Conservation (phyloP, 441 rosid species). For the Adansonia madagascariensis region DNA sequence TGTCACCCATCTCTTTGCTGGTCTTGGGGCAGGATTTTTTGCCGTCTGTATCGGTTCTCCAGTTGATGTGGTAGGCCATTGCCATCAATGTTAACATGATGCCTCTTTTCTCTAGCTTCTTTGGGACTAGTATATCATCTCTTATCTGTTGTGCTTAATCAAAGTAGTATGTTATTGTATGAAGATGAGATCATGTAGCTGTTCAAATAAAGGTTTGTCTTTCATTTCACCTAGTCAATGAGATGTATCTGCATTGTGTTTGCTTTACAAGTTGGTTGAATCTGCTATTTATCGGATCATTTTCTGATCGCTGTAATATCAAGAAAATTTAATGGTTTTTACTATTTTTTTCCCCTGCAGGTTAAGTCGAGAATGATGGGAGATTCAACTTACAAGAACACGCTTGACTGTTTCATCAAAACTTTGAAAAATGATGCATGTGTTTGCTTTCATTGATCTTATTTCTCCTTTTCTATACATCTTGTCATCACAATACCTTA, state of each 20-base stretch:
- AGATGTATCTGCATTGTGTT: background rate
- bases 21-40: constrained; percentile 95
- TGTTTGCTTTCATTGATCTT: constrained; percentile 26
- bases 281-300: background rate
- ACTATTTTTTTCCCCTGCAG: constrained; percentile 42
- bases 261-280: constrained; percentile 11
- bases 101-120: background rate
- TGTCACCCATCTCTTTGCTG: constrained; percentile 88
- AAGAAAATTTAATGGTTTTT: constrained; percentile 2
- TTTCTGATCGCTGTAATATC: constrained; percentile 9
- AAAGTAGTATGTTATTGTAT: background rate
- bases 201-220: constrained; percentile 7
- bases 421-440: constrained; percentile 84
- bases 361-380: constrained; percentile 99
- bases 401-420: constrained; percentile 89
- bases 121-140: background rate
- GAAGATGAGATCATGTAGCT: background rate
- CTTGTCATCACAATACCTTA: background rate
- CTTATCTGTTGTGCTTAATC: constrained; percentile 11
- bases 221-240: constrained; percentile 6
- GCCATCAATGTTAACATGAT: constrained; percentile 30
- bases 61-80: constrained; percentile 79
- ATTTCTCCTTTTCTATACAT: constrained; percentile 6
- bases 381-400: constrained; percentile 87
- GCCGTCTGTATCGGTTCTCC: constrained; percentile 99